Evolutionary conservation across 1,284 basidiomycete species (phyloP), one percentile per base, ranked within the genome.

Genomic region (Leccinum solheimii): DNA sequence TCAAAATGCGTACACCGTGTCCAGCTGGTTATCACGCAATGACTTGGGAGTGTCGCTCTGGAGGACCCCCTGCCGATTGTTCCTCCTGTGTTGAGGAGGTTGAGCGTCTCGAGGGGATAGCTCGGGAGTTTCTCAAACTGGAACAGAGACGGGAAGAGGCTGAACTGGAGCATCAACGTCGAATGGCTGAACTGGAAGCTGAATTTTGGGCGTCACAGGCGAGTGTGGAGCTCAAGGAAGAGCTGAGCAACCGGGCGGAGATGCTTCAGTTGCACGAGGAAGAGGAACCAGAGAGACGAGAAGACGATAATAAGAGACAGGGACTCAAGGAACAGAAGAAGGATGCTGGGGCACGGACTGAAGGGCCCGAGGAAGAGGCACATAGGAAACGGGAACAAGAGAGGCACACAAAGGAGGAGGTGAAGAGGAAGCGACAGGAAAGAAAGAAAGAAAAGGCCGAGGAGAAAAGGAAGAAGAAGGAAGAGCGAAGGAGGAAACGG

Each of bases 1-100:
- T 77, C 34, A 68, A 66, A 4, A 50, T 62, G 21, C 58, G 13
- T 7, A 16, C 7, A 23, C 14, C 4, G 7, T 62, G 61, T 40
- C 21, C 3, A 3, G 54, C 32, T 7, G 32, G 40, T 21, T 27
- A 4, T 34, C 61, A 62, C 9, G 5, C 5, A 1, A 45, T 62
- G 3, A 23, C 4, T 4, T 53, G 61, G 61, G 36, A 56, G 8
- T 62, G 60, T 52, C 40, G 32, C 7, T 5, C 26, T 2, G 54
- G 16, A 8, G 30, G 48, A 7, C 61, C 53, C 11, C 5, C 40
- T 5, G 9, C 13, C 10, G 14, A 3, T 11, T 61, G 60, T 9
- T 6, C 16, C n/a, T 14, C 40, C 2, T 61, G 53, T 19, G n/a
- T 2, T 7, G 8, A 62, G 11, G 61, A 36, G n/a, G 38, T 23